These are phyloP conservation scores for Sutorius australiensis DNA, from an alignment of 768 basidiomycete genomes.

Conservation along the genomic window DNA sequence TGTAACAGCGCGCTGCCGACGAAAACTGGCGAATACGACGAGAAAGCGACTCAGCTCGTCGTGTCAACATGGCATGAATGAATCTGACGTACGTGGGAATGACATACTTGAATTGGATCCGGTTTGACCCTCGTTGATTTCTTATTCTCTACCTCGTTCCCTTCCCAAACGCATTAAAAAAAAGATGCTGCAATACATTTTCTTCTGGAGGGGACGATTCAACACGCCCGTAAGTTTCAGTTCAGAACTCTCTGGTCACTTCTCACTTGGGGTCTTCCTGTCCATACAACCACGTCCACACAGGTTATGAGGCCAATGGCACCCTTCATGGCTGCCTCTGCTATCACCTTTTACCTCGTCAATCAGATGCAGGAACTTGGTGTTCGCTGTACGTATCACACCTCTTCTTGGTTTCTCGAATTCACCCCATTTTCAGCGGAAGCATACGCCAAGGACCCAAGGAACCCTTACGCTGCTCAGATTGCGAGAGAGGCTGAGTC, in stretches of 20 bases:
- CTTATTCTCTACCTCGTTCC: neutral
- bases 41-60: too few species aligned
- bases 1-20: slow-evolving; percentile 9
- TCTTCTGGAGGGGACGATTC: slow-evolving; percentile 28
- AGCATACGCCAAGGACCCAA: slow-evolving; percentile 67
- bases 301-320: slow-evolving; percentile 73
- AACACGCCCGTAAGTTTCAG: slow-evolving; percentile 25
- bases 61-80: too few species aligned
- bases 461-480: slow-evolving; percentile 78
- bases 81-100: slow-evolving; percentile 27
- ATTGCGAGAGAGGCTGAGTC: slow-evolving; percentile 61
- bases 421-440: slow-evolving; percentile 43
- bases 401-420: neutral
- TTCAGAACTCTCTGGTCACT: too few species aligned
- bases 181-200: slow-evolving; percentile 22
- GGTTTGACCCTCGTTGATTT: slow-evolving; percentile 20
- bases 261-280: too few species aligned
- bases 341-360: slow-evolving; percentile 64
- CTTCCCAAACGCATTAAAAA: slow-evolving; percentile 1
- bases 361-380: slow-evolving; percentile 62
- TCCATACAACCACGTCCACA: neutral
- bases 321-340: slow-evolving; percentile 71
- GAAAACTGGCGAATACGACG: slow-evolving; percentile 17
- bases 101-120: slow-evolving; percentile 14
- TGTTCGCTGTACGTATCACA: slow-evolving; percentile 59